Conservation (phyloP, 2,329 filamentous ascomycete species). For the Penicillium freii region DNA sequence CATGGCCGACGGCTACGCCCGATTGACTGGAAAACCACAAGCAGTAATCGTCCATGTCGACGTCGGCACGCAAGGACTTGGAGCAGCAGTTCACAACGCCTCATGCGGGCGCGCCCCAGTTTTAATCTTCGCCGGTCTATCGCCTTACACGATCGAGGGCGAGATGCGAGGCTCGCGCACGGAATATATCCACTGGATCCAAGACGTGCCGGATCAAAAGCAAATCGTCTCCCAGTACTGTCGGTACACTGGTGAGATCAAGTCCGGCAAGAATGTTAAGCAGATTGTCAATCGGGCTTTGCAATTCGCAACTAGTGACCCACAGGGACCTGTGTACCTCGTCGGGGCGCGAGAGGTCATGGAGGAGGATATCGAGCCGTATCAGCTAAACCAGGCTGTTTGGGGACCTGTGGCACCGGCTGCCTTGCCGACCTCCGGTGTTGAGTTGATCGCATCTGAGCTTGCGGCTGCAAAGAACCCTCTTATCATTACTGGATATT, state of each 20-base stretch:
- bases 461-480: slow-evolving; percentile 50
- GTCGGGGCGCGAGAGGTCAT: slow-evolving; percentile 76
- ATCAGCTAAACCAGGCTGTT: slow-evolving; percentile 63
- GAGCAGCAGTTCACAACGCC: slow-evolving; percentile 75
- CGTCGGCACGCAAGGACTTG: slow-evolving; percentile 76
- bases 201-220: slow-evolving; percentile 79
- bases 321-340: slow-evolving; percentile 77
- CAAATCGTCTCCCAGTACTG: slow-evolving; percentile 82
- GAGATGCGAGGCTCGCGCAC: slow-evolving; percentile 75
- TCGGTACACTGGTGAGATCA: slow-evolving; percentile 77
- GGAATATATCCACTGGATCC: slow-evolving; percentile 85
- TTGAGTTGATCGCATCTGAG: slow-evolving; percentile 45
- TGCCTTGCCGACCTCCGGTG: slow-evolving; percentile 53
- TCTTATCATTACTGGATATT: slow-evolving; percentile 52
- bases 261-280: slow-evolving; percentile 80
- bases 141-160: slow-evolving; percentile 73
- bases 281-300: slow-evolving; percentile 84
- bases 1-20: slow-evolving; percentile 78
- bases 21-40: slow-evolving; percentile 69
- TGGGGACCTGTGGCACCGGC: slow-evolving; percentile 72
- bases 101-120: slow-evolving; percentile 72
- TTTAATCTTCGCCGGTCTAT: slow-evolving; percentile 74
- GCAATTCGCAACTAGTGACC: slow-evolving; percentile 75
- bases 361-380: slow-evolving; percentile 78
- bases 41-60: slow-evolving; percentile 79